Evolutionary conservation across 2,329 filamentous ascomycete genomes (phyloP), one percentile per base, ranked within the genome.

Genomic region (Cryphonectria carpinicola): DNA sequence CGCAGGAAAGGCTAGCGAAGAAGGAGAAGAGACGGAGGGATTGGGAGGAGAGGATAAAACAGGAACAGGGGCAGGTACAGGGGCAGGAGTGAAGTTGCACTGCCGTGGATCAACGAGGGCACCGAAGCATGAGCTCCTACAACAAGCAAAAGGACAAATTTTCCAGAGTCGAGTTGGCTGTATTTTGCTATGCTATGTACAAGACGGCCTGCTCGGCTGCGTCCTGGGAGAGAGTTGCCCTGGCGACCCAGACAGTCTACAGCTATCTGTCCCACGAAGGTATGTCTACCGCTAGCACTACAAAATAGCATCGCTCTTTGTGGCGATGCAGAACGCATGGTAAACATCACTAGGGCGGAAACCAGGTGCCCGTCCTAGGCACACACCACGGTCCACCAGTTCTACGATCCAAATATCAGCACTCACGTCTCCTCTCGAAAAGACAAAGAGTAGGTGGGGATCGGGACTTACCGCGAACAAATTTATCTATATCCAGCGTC

Each of bases 361-460:
- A 0, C 79, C 79, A 2, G 79, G 78, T 4, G 78, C 72, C 41
- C 77, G 72, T 1, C 78, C 79, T 0, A 81, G 72, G 68, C 80
- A 81, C 0, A 75, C 76, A 1, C 70, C 76, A 1, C 76, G 73
- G 1, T 70, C 49, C 4, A 74, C 74, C n/a, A 81, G 67, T 72
- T 79, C 80, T 80, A 67, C n/a, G 22, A 28, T 25, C 10, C 2
- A 10, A 7, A 4, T n/a, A 46, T 72, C 28, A 73, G 67, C 43
- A 46, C 41, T 46, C 28, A 19, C 19, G 13, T 39, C 22, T 64
- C 10, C 8, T 19, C 28, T 14, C 35, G 28, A 39, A 28, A 11
- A 8, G 7, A 39, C 1, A 22, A 13, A 8, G 11, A n/a, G 11
- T 52, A 13, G 19, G 14, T 11, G 60, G 8, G 10, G 13, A 1